Base-by-base conservation (phyloP, 179 eudicot genomes). In the Silene noctiflora region DNA sequence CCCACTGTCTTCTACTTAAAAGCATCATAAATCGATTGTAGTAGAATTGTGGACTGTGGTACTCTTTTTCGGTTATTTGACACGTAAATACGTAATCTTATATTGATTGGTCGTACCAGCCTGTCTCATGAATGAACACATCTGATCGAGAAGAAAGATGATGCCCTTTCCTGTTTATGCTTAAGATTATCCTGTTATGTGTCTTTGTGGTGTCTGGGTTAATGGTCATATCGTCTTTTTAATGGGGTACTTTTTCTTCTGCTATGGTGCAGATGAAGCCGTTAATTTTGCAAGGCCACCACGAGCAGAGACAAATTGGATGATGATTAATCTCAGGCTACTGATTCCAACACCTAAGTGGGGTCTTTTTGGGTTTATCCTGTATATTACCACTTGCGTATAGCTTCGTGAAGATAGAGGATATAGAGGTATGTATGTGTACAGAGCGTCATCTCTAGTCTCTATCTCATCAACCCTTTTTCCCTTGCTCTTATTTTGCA, bases 331-430 rank as follows among this genome's bases (percentile, higher is more conserved):
- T 75, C 67, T 73, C 79, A 75, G 80, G 81, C 76, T 78, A 53
- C 78, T 69, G 75, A 71, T 77, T 68, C 74, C 81, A 78, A 42
- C 76, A 68, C 59, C 55, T 77, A 74, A 80, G 81, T 75, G 31
- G 79, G 87, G 77, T 72, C 86, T 77, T 84, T 84, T 81, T 71
- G 88, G 87, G 86, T 80, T 78, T 51, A 79, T 83, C 76, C 69
- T 93, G 98, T 93, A 91, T 71, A 91, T 84, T 85, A 86, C 76
- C 81, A 77, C 84, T 39, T 72, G 80, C 83, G 84, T 80, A 81
- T 77, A 79, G 76, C 67, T 75, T 78, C 75, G 77, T 76, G 85
- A 85, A 83, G 88, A 84, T 85, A 75, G 89, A 82, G 84, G 81
- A 71, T 73, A 80, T 75, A 83, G 89, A 86, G 91, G 89, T 84